Evolutionary conservation across 768 basidiomycete genomes (phyloP), one percentile per base, ranked within the genome.

Genomic region (Sporobolomyces pararoseus): DNA sequence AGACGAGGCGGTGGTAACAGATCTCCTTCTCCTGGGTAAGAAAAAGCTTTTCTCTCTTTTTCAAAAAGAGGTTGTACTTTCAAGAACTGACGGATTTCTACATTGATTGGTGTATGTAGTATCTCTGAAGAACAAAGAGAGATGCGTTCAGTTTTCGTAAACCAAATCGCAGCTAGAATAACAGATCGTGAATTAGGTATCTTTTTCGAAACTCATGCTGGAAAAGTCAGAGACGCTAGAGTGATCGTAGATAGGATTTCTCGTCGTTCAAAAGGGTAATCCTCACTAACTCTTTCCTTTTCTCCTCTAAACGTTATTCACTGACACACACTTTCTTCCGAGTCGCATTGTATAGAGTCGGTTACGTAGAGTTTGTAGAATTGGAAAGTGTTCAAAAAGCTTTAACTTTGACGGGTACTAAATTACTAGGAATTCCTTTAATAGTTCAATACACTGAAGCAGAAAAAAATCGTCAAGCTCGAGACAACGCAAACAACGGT

Each of bases 141-240:
- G 86, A 89, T 91, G 78, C 89, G 96, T 80, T 97, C 96, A 76
- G 91, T 97, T 75, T 98, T 98, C 82, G 92, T 96, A 79, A 95
- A 94, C 76, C 96, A 98, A 82, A 87, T 99, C 79, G 91, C 96
- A 76, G 92, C 93, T 71, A 88, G 92, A 78, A 86, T 98, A 79
- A 97, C 94, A 68, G 92, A 94, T 76, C 87, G 92, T 79, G 96
- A 99, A 83, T 83, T 99, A 81, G 94, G 94, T 74, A 90, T 93
- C 82, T 99, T 99, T 83, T 98, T 99, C 78, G 95, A 98, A 83
- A 90, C 95, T 79, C 91, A 94, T 79, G 95, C 94, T 27, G 88
- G 88, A 44, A 86, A 89, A 25, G 96, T 99, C 10, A 88, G 94
- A 83, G 96, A 99, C 77, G 90, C 95, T 32, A 84, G 93, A 68